These are phyloP conservation scores for Zalaria obscura DNA, from an alignment of 2,329 filamentous ascomycete species.

Conservation along the genomic window DNA sequence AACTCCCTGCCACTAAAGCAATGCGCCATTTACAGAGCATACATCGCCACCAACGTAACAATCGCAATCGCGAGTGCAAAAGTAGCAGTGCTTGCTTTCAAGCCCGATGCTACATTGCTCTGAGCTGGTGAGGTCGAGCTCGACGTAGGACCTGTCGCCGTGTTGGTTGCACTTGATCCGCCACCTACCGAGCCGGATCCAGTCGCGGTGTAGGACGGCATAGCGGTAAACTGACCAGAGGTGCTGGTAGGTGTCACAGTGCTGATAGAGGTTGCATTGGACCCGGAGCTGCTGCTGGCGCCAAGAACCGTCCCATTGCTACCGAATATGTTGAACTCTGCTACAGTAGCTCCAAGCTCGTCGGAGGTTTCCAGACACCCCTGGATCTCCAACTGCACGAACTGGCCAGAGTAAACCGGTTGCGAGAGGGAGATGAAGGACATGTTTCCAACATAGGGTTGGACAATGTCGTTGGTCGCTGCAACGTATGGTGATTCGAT, in stretches of 20 bases:
- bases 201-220: background rate
- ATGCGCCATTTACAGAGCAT: background rate
- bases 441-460: slow-evolving; percentile 28
- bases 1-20: no score
- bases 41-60: background rate
- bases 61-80: background rate
- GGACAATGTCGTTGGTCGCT: slow-evolving; percentile 19
- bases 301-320: background rate
- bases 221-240: background rate
- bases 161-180: background rate
- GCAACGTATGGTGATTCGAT: slow-evolving; percentile 29
- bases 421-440: slow-evolving; percentile 27
- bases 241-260: background rate
- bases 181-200: no score
- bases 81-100: background rate
- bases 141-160: background rate
- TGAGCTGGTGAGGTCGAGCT: background rate
- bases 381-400: slow-evolving; percentile 31
- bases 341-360: slow-evolving; percentile 34
- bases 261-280: background rate
- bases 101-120: background rate
- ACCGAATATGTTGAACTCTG: slow-evolving; percentile 26
- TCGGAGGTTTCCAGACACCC: slow-evolving; percentile 29
- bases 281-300: background rate
- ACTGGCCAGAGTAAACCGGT: slow-evolving; percentile 28